Evolutionary conservation across 805 yeast genomes (phyloP).

Genomic region (Blastobotrys terrestris): DNA sequence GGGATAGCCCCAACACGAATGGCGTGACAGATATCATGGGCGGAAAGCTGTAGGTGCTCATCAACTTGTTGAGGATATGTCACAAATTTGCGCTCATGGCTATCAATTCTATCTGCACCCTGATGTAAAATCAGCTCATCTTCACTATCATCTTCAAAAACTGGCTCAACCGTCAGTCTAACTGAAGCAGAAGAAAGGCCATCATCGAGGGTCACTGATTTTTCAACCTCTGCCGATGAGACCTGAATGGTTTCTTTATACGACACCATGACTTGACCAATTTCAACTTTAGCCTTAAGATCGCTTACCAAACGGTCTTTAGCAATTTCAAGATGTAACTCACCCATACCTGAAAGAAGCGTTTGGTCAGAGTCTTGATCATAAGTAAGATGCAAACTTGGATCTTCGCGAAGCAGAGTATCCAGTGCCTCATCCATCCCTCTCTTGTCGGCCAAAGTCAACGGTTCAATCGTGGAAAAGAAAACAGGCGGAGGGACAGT

Average conservation of each 20-base stretch:
- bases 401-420: slow-evolving; percentile 77
- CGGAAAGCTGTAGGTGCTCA: slow-evolving; percentile 24
- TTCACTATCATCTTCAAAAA: slow-evolving; percentile 23
- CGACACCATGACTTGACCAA: slow-evolving; percentile 83
- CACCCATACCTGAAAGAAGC: slow-evolving; percentile 94
- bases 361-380: slow-evolving; percentile 88
- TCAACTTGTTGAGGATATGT: slow-evolving; percentile 11
- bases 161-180: slow-evolving; percentile 24
- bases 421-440: slow-evolving; percentile 65
- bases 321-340: slow-evolving; percentile 86
- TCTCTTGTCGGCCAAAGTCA: slow-evolving; percentile 72
- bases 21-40: slow-evolving; percentile 27
- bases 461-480: slow-evolving; percentile 77
- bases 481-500: slow-evolving; percentile 89
- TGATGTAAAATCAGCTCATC: neutral
- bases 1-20: slow-evolving; percentile 32
- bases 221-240: slow-evolving; percentile 7
- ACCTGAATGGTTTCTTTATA: slow-evolving; percentile 63
- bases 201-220: slow-evolving; percentile 26
- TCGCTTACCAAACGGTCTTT: slow-evolving; percentile 72
- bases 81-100: slow-evolving; percentile 38
- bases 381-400: slow-evolving; percentile 63
- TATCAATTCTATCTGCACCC: slow-evolving; percentile 33
- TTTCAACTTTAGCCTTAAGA: slow-evolving; percentile 71
- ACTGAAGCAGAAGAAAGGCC: slow-evolving; percentile 27